Base-by-base conservation (phyloP, 805 yeast genomes). In the Ogataea paraovalis region DNA sequence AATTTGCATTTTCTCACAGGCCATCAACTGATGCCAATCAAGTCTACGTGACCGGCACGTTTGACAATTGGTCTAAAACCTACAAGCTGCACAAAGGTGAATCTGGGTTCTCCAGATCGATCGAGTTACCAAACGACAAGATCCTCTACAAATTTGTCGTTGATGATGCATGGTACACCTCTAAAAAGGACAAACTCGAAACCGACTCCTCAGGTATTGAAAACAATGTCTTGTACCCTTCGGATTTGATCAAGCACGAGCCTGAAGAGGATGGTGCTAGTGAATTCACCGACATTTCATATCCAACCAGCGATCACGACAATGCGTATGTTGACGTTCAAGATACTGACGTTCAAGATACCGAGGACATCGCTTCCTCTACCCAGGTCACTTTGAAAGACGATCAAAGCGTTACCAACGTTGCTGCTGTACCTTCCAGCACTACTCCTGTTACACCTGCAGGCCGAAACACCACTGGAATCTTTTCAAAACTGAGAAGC, bases 1-100 rank as follows among this genome's bases (percentile, higher is more conserved):
- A n/a, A n/a, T n/a, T n/a, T n/a, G n/a, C n/a, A n/a, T n/a, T n/a
- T n/a, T n/a, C n/a, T n/a, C n/a, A n/a, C 23, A 69, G 72, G 72
- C 69, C 69, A 7, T 51, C 55, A 5, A 18, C 49, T 2, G 39
- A 52, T 40, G 66, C 62, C 5, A 50, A 50, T 3, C 60, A 67
- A n/a, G 85, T 80, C 39, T 76, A 73, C 51, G 79, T 81, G 41
- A 78, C 85, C 34, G 85, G 85, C n/a, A 69, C 76, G 25, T 77
- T 77, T 58, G 83, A 78, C 55, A 69, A 76, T 55, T 81, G 86
- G 86, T 48, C 71, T 36, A 71, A 73, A 57, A 65, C 77, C 2
- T 67, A 74, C 42, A 66, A 64, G 25, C 64, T 80, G 46, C 69
- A 67, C 34, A 69, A 68, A 57, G 62, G 70, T 22, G 75, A 46